Base-by-base conservation (phyloP, 2,329 filamentous ascomycete species). In the Alternaria angustiovoidea region DNA sequence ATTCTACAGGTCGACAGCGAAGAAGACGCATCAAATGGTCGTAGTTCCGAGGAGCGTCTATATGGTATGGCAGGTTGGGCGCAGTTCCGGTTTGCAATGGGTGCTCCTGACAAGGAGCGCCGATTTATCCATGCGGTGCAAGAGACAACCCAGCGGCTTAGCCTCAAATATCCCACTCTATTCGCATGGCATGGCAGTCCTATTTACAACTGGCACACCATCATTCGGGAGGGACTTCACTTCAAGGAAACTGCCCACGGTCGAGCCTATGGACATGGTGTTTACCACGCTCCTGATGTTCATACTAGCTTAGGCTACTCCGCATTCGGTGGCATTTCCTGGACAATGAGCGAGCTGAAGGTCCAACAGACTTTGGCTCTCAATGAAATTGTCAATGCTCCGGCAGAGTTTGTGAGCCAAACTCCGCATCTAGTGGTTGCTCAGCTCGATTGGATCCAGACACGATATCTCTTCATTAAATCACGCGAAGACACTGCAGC, bases 81-180 rank as follows among this genome's bases (percentile, higher is more conserved):
- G 57, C 93, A 97, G 75, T 97, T 97, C 70, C 87, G 92, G 28
- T 93, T 97, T 68, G 89, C 91, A 0, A 94, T 96, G 81, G 94
- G 93, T 8, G 90, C 92, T 0, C 93, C 93, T n/a, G 92, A 96
- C 71, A 96, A 94, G 71, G 94, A 97, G 74, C 83, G 89, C 34
- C 84, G 87, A 2, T 97, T 97, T 72, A 80, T 88, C 7, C 78
- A 87, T 22, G 87, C 89, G 14, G 82, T 95, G 3, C 81, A 82
- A 38, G 72, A 79, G 5, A 82, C 83, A 24, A 75, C 78, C 2
- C 58, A 69, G 16, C 74, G 80, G 6, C 70, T 82, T 18, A 76
- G 78, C 39, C 67, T 82, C 46, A 65, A 78, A 60, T 82, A 87
- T 66, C 90, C 91, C 0, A 94, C 92, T 0, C 77, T 97, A 2